A percentile compares a stretch with the other conserved stretches of the same genome.
Evolutionary conservation across 1,284 basidiomycete genomes (phyloP).

Genomic region (Cystobasidium sp.): DNA sequence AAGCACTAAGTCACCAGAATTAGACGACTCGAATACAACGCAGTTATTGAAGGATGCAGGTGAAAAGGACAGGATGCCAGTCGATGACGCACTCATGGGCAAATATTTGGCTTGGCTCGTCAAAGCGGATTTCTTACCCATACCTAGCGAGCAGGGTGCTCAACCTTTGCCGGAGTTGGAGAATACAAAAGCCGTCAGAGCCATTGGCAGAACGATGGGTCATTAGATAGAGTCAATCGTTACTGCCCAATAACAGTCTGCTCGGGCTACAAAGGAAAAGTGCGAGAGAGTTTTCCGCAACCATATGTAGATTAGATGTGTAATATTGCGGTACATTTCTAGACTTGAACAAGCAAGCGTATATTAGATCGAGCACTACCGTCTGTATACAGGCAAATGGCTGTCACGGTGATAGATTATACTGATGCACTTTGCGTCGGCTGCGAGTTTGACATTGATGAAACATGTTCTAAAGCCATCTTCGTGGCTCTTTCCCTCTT

Average conservation of each 20-base stretch:
- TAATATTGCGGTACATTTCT: background rate
- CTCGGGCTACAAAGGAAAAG: background rate
- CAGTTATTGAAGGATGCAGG: conserved; percentile 66
- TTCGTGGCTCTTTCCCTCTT: conserved; percentile 9
- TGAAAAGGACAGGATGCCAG: conserved; percentile 64
- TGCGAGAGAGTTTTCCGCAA: background rate
- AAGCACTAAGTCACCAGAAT: conserved; percentile 88
- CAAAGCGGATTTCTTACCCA: conserved; percentile 74
- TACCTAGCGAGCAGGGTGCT: conserved; percentile 38
- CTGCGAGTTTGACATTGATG: conserved; percentile 17
- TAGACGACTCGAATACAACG: conserved; percentile 84
- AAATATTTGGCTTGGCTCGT: conserved; percentile 94
- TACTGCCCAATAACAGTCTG: background rate
- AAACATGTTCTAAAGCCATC: conserved; percentile 29
- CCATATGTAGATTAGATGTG: background rate
- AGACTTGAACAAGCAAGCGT: too few species aligned
- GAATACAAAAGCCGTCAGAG: conserved; percentile 49
- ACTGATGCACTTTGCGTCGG: background rate
- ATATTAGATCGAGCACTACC: too few species aligned
- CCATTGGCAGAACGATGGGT: conserved; percentile 52
- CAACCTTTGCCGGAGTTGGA: conserved; percentile 52
- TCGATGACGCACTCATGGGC: conserved; percentile 77
- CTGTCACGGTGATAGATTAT: too few species aligned
- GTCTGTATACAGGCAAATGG: too few species aligned
- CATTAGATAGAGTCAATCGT: conserved; percentile 11